Base-by-base conservation (phyloP, 257 asterid genomes). In the Przewalskia tangutica region DNA sequence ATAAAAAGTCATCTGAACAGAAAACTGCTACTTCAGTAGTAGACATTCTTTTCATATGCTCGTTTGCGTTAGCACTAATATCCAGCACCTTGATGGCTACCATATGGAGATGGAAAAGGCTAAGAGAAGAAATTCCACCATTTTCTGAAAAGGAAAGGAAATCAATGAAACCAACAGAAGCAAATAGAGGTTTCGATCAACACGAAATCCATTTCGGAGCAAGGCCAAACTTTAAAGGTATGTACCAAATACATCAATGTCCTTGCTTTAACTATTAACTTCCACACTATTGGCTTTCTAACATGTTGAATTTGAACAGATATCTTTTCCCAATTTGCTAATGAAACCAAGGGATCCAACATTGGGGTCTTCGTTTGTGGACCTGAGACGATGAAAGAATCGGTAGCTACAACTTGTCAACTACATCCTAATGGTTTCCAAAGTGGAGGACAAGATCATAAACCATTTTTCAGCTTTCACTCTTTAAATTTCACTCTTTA, bases 211-310 rank as follows among this genome's bases (percentile, higher is more conserved):
- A 88, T 84, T 95, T 89, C 51, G 97, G 97, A 84, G 89, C 85
- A 83, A 91, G 98, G 85, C 98, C 98, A 44, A 87, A 92, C 48
- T 90, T 93, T 86, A 87, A 83, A 92, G 98, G 98, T 95, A 87
- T 64, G 62, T 75, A 1, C 23, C 4, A 75, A 48, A 75, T 23
- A 23, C 14, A 75, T 75, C 38, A 4, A 65, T 76, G 59, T 60
- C 76, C 83, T 60, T 20, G 73, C 10, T 0, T 51, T 10, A 5
- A 11, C 71, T 12, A 0, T 46, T 5, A 42, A 60, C 59, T 5
- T 20, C 58, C 75, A 11, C 42, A 42, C 20, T 68, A 55, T 70
- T 16, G 71, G 18, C 67, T 32, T 17, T 55, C 86, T 79, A 84
- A 88, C 81, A 38, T 65, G 54, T 16, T 78, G 48, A 17, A 70